phyloP scores from a whole-genome alignment of 257 asterid species.

The Ocimum tenuiflorum region DNA sequence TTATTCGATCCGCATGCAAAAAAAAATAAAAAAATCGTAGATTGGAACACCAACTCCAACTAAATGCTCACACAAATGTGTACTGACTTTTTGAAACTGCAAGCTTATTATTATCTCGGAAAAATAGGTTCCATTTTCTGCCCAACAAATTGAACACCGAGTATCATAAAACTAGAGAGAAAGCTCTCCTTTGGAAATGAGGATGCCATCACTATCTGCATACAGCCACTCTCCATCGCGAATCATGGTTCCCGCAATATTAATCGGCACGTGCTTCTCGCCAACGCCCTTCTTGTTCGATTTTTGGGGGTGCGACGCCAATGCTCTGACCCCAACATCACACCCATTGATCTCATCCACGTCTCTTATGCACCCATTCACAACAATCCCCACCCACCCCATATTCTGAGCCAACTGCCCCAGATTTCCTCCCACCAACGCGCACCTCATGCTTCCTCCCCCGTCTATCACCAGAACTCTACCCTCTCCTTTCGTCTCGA shows the following conservation, averaged over 20 bases:
- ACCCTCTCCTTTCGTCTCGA: conserved; percentile 67
- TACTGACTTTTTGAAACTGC: too few species aligned
- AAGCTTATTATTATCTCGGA: too few species aligned
- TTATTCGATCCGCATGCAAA: too few species aligned
- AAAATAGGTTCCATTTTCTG: background rate
- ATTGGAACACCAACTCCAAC: too few species aligned
- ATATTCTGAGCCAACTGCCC: conserved; percentile 67
- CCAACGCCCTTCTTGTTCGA: conserved; percentile 61
- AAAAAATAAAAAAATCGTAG: too few species aligned
- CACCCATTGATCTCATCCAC: conserved; percentile 80
- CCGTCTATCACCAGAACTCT: conserved; percentile 77
- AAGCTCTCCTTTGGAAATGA: conserved; percentile 69
- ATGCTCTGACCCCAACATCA: conserved; percentile 75
- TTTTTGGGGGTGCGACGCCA: conserved; percentile 77
- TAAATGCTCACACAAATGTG: too few species aligned
- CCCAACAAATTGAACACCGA: background rate
- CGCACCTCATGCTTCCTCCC: conserved; percentile 79
- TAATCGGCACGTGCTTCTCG: conserved; percentile 42
- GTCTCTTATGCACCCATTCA: conserved; percentile 73
- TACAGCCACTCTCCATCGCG: conserved; percentile 82
- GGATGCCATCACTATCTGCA: conserved; percentile 81
- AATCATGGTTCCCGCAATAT: conserved; percentile 54
- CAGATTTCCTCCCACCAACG: conserved; percentile 71
- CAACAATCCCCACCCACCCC: conserved; percentile 73
- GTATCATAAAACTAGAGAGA: conserved; percentile 29